A percentile compares a stretch with the other conserved stretches of the same genome.
phyloP scores from a whole-genome alignment of 2,329 filamentous ascomycete genomes.

The Aspergillus ustus region DNA sequence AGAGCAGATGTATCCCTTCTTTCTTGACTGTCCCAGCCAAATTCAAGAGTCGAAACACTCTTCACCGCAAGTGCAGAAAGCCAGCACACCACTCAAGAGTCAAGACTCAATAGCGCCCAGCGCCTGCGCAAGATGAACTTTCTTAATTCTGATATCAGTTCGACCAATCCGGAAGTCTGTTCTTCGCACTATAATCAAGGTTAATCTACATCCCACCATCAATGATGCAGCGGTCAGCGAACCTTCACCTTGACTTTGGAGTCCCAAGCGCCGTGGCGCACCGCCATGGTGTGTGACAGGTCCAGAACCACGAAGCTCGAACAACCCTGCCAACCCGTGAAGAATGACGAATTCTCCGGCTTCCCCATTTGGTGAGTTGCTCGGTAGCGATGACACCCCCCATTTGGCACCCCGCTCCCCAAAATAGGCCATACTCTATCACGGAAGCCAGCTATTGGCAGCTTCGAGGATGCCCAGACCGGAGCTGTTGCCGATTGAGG shows the following conservation, averaged over 20 bases:
- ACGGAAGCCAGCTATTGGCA: background rate
- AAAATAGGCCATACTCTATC: background rate
- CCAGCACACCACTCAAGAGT: background rate
- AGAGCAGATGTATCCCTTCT: background rate
- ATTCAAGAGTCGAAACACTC: background rate
- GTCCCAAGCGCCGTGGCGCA: slow-evolving; percentile 3
- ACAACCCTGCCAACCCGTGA: background rate
- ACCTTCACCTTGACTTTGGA: background rate
- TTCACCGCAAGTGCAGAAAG: background rate
- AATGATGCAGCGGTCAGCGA: background rate
- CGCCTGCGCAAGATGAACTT: background rate
- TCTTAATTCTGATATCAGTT: background rate
- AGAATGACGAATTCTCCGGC: background rate
- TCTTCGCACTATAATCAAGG: background rate
- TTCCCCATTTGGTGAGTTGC: background rate
- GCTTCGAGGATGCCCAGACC: background rate
- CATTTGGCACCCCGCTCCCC: background rate
- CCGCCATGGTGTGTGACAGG: background rate
- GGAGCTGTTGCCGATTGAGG: background rate
- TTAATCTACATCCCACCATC: background rate
- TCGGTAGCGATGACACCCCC: background rate
- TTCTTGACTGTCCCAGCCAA: background rate
- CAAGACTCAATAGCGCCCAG: background rate
- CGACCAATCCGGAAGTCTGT: background rate
- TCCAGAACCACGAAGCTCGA: background rate